Conservation (phyloP, 2,329 filamentous ascomycete genomes). For the Cercospora brassicicola region DNA sequence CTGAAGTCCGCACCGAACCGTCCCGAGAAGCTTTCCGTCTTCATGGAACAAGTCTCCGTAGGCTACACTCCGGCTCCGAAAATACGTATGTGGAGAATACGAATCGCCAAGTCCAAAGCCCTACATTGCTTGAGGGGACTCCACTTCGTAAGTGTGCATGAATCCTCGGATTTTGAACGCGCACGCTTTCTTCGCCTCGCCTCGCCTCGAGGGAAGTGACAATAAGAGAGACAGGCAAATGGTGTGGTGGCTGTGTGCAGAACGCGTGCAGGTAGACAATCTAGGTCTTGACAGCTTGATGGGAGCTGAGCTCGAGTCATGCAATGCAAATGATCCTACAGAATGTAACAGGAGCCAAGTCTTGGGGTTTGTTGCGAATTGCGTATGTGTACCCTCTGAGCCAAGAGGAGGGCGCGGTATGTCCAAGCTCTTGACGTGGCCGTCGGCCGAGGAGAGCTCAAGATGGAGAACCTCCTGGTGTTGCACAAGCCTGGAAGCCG, state of each 20-base stretch:
- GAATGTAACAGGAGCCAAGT: neutral
- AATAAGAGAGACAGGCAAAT: neutral
- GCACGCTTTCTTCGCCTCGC: neutral
- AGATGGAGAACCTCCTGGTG: neutral
- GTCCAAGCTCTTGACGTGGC: constrained; percentile 4
- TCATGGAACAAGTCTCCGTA: neutral
- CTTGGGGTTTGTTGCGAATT: neutral
- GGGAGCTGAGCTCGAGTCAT: neutral
- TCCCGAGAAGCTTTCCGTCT: neutral
- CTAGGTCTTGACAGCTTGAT: neutral
- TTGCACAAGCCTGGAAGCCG: neutral
- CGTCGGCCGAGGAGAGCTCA: neutral
- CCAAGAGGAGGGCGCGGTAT: neutral
- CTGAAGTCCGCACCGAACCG: neutral
- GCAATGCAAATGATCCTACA: neutral
- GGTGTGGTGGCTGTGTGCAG: neutral
- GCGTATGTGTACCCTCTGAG: neutral
- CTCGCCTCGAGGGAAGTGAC: neutral
- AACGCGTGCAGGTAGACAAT: neutral
- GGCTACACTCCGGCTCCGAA: neutral
- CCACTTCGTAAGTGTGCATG: neutral
- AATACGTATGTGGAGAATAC: neutral
- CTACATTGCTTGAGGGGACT: neutral
- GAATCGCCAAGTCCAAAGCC: neutral
- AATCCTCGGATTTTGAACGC: neutral